phyloP scores from a whole-genome alignment of 2,329 filamentous ascomycete genomes.

The Capronia americana region DNA sequence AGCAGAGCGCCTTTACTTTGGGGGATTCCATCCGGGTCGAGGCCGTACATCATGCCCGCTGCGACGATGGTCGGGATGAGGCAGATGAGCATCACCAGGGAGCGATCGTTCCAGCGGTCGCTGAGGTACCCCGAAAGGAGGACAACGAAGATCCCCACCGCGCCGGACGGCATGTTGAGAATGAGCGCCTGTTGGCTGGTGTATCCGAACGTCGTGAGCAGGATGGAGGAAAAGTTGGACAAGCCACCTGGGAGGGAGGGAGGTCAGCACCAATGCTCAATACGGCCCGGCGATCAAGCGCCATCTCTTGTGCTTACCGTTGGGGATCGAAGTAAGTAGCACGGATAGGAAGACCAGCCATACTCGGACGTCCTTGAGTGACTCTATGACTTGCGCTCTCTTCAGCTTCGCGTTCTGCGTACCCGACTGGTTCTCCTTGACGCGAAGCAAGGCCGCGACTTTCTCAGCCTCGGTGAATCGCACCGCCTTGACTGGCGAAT shows the following conservation, averaged over 20 bases:
- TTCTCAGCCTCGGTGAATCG: constrained; percentile 49
- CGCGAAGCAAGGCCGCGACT: constrained; percentile 49
- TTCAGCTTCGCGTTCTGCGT: constrained; percentile 61
- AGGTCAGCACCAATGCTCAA: not conserved
- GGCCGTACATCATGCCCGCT: constrained; percentile 44
- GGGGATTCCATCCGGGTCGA: constrained; percentile 43
- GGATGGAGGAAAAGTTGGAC: constrained; percentile 54
- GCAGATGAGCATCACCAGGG: constrained; percentile 52
- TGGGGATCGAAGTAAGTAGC: constrained; percentile 31
- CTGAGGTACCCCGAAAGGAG: constrained; percentile 51
- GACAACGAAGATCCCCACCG: constrained; percentile 52
- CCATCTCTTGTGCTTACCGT: constrained; percentile 16
- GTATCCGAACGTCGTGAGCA: constrained; percentile 54
- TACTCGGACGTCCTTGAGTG: constrained; percentile 57
- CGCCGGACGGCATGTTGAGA: constrained; percentile 54
- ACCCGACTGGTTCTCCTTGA: constrained; percentile 57
- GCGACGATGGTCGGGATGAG: constrained; percentile 56
- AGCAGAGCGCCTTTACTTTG: constrained; percentile 51
- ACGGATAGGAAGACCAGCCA: constrained; percentile 48
- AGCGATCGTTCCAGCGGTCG: constrained; percentile 50
- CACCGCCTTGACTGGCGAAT: constrained; percentile 49
- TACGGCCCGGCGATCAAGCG: not conserved
- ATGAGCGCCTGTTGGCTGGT: constrained; percentile 53
- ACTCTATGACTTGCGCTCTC: constrained; percentile 53
- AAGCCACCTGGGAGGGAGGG: constrained; percentile 31